A percentile compares a stretch with the other conserved stretches of the same genome.
phyloP scores from a whole-genome alignment of 2,329 filamentous ascomycete genomes.

The Penicillium palitans region DNA sequence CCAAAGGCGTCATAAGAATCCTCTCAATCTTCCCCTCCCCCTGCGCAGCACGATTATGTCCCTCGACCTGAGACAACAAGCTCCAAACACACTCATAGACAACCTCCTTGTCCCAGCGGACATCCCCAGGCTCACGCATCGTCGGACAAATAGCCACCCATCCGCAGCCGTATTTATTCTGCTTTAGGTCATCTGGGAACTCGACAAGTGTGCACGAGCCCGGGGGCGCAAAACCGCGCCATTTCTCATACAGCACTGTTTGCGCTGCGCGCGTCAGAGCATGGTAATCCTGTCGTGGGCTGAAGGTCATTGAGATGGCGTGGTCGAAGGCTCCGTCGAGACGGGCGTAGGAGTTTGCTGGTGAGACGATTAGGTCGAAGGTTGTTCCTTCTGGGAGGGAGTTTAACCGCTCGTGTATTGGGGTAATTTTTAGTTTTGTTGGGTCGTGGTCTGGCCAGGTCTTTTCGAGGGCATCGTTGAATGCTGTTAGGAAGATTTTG shows the following conservation, averaged over 20 bases:
- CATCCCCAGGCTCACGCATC: constrained; percentile 51
- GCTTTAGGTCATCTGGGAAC: constrained; percentile 44
- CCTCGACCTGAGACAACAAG: constrained; percentile 51
- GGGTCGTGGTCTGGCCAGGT: constrained; percentile 35
- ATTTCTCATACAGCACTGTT: constrained; percentile 47
- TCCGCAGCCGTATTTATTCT: constrained; percentile 45
- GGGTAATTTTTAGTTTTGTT: constrained; percentile 38
- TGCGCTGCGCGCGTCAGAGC: constrained; percentile 52
- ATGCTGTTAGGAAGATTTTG: constrained; percentile 42
- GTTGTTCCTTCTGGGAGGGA: constrained; percentile 36
- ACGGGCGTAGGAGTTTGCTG: constrained; percentile 56
- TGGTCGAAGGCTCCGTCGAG: constrained; percentile 59
- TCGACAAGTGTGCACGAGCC: constrained; percentile 53
- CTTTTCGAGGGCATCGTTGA: constrained; percentile 37
- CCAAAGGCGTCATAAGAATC: constrained; percentile 55
- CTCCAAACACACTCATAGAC: constrained; percentile 58
- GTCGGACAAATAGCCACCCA: constrained; percentile 56
- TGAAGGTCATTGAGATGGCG: constrained; percentile 53
- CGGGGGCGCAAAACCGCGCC: constrained; percentile 53
- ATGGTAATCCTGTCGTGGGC: constrained; percentile 44
- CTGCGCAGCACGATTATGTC: constrained; percentile 43
- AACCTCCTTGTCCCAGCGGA: constrained; percentile 54
- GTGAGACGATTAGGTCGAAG: constrained; percentile 55
- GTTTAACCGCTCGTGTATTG: constrained; percentile 41
- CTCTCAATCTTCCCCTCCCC: constrained; percentile 37